phyloP scores from a whole-genome alignment of 2,329 filamentous ascomycete species.

The Sarocladium kiliense region DNA sequence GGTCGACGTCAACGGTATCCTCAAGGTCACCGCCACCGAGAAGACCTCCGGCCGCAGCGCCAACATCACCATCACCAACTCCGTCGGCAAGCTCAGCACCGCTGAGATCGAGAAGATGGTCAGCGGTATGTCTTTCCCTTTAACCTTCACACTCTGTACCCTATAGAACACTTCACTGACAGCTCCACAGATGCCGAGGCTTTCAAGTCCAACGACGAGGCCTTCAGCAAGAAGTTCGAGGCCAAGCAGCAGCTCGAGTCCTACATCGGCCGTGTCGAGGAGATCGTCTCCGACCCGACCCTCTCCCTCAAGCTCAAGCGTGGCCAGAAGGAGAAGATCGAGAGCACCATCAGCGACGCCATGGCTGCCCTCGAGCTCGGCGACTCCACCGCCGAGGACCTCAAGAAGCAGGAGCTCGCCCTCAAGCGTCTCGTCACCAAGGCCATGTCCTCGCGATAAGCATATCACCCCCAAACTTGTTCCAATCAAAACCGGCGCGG shows the following conservation, averaged over 20 bases:
- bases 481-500: not conserved
- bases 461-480: constrained; percentile 1
- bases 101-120: constrained; percentile 98
- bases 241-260: constrained; percentile 98
- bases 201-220: constrained; percentile 97
- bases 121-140: constrained; percentile 31
- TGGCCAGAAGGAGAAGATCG: constrained; percentile 99
- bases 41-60: constrained; percentile 96
- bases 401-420: constrained; percentile 99
- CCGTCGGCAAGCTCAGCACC: constrained; percentile 94
- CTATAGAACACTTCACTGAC: not conserved
- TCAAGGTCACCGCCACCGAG: constrained; percentile 98
- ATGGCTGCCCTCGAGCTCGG: constrained; percentile 97
- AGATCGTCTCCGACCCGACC: constrained; percentile 94
- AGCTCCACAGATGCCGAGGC: constrained; percentile 69
- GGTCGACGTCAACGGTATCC: constrained; percentile 99
- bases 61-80: constrained; percentile 99
- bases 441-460: constrained; percentile 89
- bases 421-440: constrained; percentile 98
- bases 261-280: constrained; percentile 97
- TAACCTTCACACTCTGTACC: not conserved
- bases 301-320: constrained; percentile 98
- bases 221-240: constrained; percentile 99
- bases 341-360: constrained; percentile 91
- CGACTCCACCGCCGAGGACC: constrained; percentile 84